These are phyloP conservation scores for Ophiostoma tasmaniense DNA, from an alignment of 2,329 filamentous ascomycete genomes.

Conservation along the genomic window DNA sequence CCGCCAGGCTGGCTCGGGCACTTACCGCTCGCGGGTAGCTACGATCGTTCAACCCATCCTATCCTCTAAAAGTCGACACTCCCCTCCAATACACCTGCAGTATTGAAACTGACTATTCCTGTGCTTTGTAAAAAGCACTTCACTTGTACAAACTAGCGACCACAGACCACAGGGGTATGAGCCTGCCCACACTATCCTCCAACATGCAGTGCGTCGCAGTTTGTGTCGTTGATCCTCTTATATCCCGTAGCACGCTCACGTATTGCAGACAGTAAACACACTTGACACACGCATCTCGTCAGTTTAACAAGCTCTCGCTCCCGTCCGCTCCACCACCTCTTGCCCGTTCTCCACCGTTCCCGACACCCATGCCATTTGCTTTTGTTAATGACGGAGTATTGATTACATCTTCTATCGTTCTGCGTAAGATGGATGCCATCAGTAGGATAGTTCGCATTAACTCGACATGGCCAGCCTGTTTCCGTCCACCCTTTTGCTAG, in stretches of 20 bases:
- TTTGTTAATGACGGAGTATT: neutral
- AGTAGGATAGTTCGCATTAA: neutral
- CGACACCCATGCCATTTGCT: constrained; percentile 2
- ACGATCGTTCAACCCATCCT: constrained; percentile 5
- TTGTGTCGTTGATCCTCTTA: neutral
- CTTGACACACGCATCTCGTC: neutral
- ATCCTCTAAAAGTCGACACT: neutral
- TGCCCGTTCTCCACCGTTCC: constrained; percentile 8
- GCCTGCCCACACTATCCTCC: neutral
- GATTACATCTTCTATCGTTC: neutral
- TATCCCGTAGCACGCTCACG: neutral
- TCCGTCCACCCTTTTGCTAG: neutral
- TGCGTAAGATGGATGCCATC: neutral
- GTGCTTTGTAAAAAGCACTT: neutral
- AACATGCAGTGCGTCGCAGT: neutral
- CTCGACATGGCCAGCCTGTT: neutral
- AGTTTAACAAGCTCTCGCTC: neutral
- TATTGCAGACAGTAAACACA: neutral
- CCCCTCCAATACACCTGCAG: neutral
- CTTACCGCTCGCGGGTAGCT: constrained; percentile 14
- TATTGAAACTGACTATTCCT: too few species aligned
- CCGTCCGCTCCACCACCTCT: constrained; percentile 9
- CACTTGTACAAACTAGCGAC: neutral
- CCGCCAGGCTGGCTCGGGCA: constrained; percentile 9
- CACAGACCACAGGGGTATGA: neutral